Conservation (phyloP, 352 stramenopile species). For the Phytophthora colocasiae region DNA sequence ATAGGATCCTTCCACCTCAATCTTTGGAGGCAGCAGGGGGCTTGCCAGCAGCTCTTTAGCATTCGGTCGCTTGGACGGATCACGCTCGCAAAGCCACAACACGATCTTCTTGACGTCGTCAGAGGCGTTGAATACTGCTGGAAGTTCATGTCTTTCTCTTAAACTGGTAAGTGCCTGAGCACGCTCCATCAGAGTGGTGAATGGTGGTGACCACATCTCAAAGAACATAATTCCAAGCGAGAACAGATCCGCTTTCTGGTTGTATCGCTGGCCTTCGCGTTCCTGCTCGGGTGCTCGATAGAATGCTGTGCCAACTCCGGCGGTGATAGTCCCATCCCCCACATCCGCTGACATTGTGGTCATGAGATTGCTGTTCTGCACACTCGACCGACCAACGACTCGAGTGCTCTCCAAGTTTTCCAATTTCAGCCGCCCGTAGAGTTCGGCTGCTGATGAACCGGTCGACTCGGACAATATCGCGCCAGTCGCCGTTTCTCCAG, state of each 20-base stretch:
- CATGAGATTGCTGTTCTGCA: slow-evolving; percentile 42
- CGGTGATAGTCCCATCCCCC: slow-evolving; percentile 87
- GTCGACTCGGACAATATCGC: slow-evolving; percentile 59
- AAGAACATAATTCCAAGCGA: slow-evolving; percentile 96
- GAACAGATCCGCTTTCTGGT: slow-evolving; percentile 95
- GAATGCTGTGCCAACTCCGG: slow-evolving; percentile 95
- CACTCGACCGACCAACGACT: slow-evolving; percentile 28
- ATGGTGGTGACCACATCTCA: slow-evolving; percentile 95
- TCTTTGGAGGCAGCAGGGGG: slow-evolving; percentile 76
- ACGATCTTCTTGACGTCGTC: slow-evolving; percentile 92
- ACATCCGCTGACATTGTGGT: slow-evolving; percentile 64
- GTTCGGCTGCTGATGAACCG: slow-evolving; percentile 71
- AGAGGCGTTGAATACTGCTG: slow-evolving; percentile 53
- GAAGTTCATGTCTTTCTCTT: slow-evolving; percentile 76
- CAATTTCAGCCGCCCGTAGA: slow-evolving; percentile 73
- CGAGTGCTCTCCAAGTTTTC: slow-evolving; percentile 76
- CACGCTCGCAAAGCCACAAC: slow-evolving; percentile 85
- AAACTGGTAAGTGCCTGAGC: slow-evolving; percentile 78
- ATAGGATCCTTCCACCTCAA: slow-evolving; percentile 87
- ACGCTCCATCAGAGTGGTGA: slow-evolving; percentile 92
- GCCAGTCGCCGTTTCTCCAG: slow-evolving; percentile 31
- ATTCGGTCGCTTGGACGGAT: slow-evolving; percentile 71
- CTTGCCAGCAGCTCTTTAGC: slow-evolving; percentile 77
- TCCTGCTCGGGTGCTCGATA: slow-evolving; percentile 96
- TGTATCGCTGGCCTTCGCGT: slow-evolving; percentile 86